Percentiles rank a stretch among this genome's conserved stretches.
phyloP scores from a whole-genome alignment of 140 eudicot species.

The Oenanthe javanica region DNA sequence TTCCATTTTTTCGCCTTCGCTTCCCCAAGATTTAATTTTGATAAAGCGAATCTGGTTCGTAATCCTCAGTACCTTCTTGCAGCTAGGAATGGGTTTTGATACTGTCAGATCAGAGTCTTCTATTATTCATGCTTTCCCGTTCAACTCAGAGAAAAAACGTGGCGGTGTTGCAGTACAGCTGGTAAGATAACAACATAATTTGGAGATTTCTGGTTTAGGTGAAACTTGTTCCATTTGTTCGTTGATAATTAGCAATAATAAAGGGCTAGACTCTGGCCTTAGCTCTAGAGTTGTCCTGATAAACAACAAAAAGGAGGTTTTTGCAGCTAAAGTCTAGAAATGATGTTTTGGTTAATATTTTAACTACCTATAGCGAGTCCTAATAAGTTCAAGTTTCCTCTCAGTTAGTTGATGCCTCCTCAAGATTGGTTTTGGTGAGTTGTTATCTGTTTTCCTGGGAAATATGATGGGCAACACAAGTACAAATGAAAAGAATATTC shows the following conservation, averaged over 20 bases:
- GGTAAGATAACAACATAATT: slow-evolving; percentile 36
- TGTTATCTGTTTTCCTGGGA: not conserved
- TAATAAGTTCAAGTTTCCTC: not conserved
- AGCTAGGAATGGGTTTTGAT: slow-evolving; percentile 90
- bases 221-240: not conserved
- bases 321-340: not conserved
- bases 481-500: not conserved
- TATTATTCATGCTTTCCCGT: slow-evolving; percentile 83
- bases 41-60: not conserved
- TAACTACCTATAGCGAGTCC: not conserved
- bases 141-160: slow-evolving; percentile 91
- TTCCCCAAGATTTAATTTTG: not conserved
- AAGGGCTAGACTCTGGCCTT: not conserved
- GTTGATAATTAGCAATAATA: not conserved
- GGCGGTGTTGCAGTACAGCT: slow-evolving; percentile 82
- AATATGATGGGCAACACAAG: not conserved
- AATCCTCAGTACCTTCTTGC: slow-evolving; percentile 4
- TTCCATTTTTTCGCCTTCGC: not conserved
- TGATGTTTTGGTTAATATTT: not conserved
- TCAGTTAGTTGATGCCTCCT: not conserved
- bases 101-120: slow-evolving; percentile 48
- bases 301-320: not conserved
- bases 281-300: not conserved
- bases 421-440: not conserved
- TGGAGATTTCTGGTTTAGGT: not conserved